phyloP scores from a whole-genome alignment of 2,329 filamentous ascomycete genomes.

The Thermothelomyces thermophilus region DNA sequence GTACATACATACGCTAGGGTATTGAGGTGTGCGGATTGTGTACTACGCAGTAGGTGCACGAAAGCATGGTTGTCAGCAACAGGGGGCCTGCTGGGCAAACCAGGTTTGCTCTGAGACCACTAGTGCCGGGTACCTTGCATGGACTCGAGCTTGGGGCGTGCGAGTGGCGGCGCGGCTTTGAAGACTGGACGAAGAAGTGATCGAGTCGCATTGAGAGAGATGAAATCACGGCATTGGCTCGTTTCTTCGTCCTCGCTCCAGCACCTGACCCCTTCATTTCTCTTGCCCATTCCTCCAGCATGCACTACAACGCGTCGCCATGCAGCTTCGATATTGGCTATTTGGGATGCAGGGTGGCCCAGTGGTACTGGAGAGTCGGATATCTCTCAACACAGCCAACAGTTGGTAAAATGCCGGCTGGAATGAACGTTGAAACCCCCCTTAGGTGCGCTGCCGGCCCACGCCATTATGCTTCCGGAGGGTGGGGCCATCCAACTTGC shows the following conservation, averaged over 20 bases:
- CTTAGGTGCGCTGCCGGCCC: background rate
- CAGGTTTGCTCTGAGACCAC: slow-evolving; percentile 15
- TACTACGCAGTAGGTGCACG: background rate
- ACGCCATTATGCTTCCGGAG: background rate
- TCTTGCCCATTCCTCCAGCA: slow-evolving; percentile 17
- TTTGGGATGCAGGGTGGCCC: slow-evolving; percentile 20
- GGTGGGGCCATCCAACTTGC: background rate
- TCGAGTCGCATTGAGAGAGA: slow-evolving; percentile 12
- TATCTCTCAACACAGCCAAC: slow-evolving; percentile 17
- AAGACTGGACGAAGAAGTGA: slow-evolving; percentile 16
- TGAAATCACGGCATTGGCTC: slow-evolving; percentile 19
- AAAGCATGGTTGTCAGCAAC: background rate
- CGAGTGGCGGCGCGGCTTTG: slow-evolving; percentile 9
- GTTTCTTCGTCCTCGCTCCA: slow-evolving; percentile 9
- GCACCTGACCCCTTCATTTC: slow-evolving; percentile 22
- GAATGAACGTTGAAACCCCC: slow-evolving; percentile 17
- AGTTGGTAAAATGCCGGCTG: slow-evolving; percentile 24
- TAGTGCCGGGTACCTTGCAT: slow-evolving; percentile 27
- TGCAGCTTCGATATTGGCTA: slow-evolving; percentile 23
- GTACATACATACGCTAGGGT: slow-evolving; percentile 12
- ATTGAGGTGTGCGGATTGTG: too few species aligned
- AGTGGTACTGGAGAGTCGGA: slow-evolving; percentile 7
- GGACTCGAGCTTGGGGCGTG: slow-evolving; percentile 2
- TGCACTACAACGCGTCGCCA: slow-evolving; percentile 20
- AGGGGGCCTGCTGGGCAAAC: slow-evolving; percentile 10